Evolutionary conservation across 805 yeast species (phyloP).

Genomic region (Wickerhamomyces sydowiorum): DNA sequence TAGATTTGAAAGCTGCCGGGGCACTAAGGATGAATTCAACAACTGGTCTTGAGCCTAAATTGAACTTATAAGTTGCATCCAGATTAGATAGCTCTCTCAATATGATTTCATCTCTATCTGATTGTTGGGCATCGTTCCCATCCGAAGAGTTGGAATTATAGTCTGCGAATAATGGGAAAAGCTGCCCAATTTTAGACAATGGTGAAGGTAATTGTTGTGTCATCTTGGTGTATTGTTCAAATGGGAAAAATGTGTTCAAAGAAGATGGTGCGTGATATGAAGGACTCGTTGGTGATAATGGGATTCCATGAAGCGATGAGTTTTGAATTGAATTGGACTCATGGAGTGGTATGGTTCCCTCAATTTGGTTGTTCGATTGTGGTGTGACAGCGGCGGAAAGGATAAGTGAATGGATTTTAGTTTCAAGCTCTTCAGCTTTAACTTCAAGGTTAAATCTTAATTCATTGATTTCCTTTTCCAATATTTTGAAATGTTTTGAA

Average conservation of each 20-base stretch:
- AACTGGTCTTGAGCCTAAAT: slow-evolving; percentile 4
- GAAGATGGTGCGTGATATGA: neutral
- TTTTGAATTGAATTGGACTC: neutral
- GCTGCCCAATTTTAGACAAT: neutral
- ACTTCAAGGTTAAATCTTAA: slow-evolving; percentile 4
- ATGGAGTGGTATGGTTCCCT: neutral
- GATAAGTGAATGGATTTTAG: neutral
- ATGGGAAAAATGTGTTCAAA: neutral
- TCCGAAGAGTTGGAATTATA: neutral
- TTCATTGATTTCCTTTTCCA: slow-evolving; percentile 16
- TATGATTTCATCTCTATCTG: neutral
- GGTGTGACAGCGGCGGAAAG: neutral
- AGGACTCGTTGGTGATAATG: neutral
- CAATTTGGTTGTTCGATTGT: no score
- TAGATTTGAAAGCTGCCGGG: neutral
- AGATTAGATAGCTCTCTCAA: neutral
- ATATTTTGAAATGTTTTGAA: slow-evolving; percentile 13
- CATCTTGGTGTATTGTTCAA: neutral
- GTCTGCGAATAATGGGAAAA: neutral
- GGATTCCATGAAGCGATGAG: slow-evolving; percentile 4
- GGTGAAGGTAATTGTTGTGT: neutral
- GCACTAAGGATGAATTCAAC: slow-evolving; percentile 2
- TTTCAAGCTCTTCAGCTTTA: slow-evolving; percentile 5
- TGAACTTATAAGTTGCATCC: neutral
- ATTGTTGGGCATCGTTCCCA: no score